Base-by-base conservation (phyloP, 1,139 yeast species). In the Taiozyma sp. region DNA sequence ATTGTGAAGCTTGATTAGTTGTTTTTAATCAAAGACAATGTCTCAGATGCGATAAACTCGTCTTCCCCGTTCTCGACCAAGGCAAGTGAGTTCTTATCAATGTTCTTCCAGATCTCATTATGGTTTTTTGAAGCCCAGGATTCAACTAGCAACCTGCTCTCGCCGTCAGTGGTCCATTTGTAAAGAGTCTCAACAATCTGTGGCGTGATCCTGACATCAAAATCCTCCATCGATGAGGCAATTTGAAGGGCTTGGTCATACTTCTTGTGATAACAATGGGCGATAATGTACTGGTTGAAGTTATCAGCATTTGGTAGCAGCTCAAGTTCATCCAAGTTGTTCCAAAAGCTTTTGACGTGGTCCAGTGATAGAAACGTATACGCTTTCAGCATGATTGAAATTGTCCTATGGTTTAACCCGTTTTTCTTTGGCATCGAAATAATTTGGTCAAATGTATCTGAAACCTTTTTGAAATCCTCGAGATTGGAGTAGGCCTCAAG, bases 201-300 rank as follows among this genome's bases (percentile, higher is more conserved):
- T 6, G 69, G 65, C 16, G 75, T 69, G 2, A 85, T 69, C 14
- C 69, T 69, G 10, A 83, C 63, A 19, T 81, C 85, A 55, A 75
- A 75, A 48, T 79, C 77, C 32, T 72, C 73, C 69, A 83, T 77
- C 44, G 71, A 74, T 39, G 72, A 72, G 1, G 80, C 73, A 26
- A 83, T 66, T 21, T 71, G 73, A 19, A 84, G 68, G 0, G 95
- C 95, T 5, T 79, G 77, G 30, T 77, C 76, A 41, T 75, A 77
- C 47, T 76, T 70, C 2, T 87, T 91, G 62, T 83, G 83, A 59
- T 85, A 85, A 54, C 88, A 86, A 63, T 86, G 83, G 2, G 93
- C 89, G 53, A 86, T 78, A 45, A 88, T 68, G 57, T 81, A 84
- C 62, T 86, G 91, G 45, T 74, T 75, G 61, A 77, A 77, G 47